These are phyloP conservation scores for Talaromyces atroroseus DNA, from an alignment of 2,329 filamentous ascomycete species.

Conservation along the genomic window DNA sequence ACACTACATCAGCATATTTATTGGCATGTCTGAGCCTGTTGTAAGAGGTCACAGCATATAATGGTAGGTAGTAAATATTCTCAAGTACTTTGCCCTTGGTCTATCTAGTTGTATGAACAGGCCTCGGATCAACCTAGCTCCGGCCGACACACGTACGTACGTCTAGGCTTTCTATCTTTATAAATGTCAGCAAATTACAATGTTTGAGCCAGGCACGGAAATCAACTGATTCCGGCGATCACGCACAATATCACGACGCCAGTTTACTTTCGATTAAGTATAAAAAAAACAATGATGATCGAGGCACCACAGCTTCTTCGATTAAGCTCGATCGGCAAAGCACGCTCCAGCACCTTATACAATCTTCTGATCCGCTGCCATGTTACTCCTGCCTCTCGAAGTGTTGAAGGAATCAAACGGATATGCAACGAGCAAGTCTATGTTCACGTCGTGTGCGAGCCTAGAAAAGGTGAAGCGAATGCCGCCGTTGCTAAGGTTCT, in stretches of 20 bases:
- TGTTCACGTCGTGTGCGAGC: conserved; percentile 60
- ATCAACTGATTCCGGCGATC: no score
- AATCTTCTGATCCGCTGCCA: conserved; percentile 59
- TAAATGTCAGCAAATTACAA: no score
- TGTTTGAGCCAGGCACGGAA: no score
- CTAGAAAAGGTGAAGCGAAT: conserved; percentile 64
- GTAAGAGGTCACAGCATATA: no score
- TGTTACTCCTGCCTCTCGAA: conserved; percentile 60
- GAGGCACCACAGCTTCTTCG: background rate
- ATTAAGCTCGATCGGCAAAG: background rate
- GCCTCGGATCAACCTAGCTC: no score
- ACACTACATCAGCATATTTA: no score
- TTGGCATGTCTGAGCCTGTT: no score
- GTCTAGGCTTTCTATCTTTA: no score
- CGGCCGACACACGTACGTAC: no score
- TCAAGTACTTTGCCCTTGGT: no score
- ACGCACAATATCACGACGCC: background rate
- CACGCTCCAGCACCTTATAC: conserved; percentile 15
- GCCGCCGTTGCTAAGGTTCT: conserved; percentile 59
- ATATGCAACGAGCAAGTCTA: conserved; percentile 56
- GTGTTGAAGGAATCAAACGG: conserved; percentile 55
- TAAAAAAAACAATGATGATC: background rate
- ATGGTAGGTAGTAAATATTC: no score
- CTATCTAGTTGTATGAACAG: no score
- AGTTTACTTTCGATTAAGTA: background rate